These are phyloP conservation scores for Pseudozyma tsukubaensis DNA, from an alignment of 1,284 basidiomycete species.

Conservation along the genomic window DNA sequence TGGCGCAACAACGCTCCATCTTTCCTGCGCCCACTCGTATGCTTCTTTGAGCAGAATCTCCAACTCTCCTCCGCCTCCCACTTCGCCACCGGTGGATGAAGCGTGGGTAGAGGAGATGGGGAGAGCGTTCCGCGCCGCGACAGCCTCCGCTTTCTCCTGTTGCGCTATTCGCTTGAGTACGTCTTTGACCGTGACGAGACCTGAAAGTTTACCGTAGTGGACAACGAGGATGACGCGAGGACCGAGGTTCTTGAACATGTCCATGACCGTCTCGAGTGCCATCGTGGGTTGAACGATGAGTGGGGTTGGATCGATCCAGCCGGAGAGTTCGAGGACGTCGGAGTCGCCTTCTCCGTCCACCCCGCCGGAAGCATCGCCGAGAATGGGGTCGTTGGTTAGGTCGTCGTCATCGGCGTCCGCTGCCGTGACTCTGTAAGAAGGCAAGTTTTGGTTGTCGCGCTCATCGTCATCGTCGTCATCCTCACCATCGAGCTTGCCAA, in stretches of 20 bases:
- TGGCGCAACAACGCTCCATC: constrained; percentile 18
- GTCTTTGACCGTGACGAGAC: constrained; percentile 95
- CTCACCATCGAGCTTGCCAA: constrained; percentile 23
- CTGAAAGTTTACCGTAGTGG: constrained; percentile 79
- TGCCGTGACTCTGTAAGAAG: constrained; percentile 8
- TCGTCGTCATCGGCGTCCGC: constrained; percentile 5
- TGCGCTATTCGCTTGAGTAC: constrained; percentile 74
- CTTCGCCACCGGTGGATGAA: not conserved
- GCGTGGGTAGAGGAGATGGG: constrained; percentile 3
- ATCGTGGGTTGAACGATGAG: constrained; percentile 91
- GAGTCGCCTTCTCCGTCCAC: constrained; percentile 52
- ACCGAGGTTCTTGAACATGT: constrained; percentile 72
- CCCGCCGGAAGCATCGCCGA: constrained; percentile 46
- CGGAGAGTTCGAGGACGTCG: constrained; percentile 55
- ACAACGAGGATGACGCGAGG: constrained; percentile 94
- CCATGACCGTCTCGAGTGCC: constrained; percentile 95
- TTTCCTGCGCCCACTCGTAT: constrained; percentile 35
- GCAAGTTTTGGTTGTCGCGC: not conserved
- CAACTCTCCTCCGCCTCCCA: constrained; percentile 50
- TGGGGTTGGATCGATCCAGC: constrained; percentile 77
- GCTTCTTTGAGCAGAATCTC: constrained; percentile 52
- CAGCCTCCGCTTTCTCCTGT: constrained; percentile 55
- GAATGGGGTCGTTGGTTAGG: constrained; percentile 21
- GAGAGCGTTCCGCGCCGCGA: constrained; percentile 14
- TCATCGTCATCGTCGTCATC: constrained; percentile 25